Evolutionary conservation across 148 eudicot genomes (phyloP).

Genomic region (Persicaria tinctoria): DNA sequence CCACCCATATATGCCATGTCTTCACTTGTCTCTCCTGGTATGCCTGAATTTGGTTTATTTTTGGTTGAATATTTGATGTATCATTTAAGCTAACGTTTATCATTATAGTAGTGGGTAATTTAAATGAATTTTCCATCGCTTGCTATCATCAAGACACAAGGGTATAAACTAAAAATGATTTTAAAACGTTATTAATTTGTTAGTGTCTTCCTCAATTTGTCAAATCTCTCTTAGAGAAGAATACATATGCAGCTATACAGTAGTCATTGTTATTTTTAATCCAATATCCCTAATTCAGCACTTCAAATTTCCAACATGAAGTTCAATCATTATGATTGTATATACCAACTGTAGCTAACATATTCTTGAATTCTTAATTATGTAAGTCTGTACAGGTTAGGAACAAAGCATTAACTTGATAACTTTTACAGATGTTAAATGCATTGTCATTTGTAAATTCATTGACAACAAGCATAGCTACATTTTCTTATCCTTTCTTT

Average conservation of each 20-base stretch:
- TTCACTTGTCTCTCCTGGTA: constrained; percentile 81
- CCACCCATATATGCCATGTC: constrained; percentile 87
- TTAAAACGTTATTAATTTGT: background rate
- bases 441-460: background rate
- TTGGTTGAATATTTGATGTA: background rate
- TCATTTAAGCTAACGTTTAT: background rate
- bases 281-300: no score
- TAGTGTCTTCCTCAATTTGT: background rate
- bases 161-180: background rate
- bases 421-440: background rate
- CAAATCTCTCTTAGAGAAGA: no score
- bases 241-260: no score
- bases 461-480: background rate
- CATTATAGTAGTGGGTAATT: background rate
- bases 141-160: background rate
- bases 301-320: no score
- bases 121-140: background rate
- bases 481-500: background rate
- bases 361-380: background rate
- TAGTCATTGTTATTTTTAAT: no score
- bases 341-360: background rate
- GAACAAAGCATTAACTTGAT: background rate
- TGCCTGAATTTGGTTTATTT: constrained; percentile 13
- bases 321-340: no score
- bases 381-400: background rate